Evolutionary conservation across 192 early-diverging fungal genomes (phyloP).

Genomic region (Lunasporangiospora selenospora): DNA sequence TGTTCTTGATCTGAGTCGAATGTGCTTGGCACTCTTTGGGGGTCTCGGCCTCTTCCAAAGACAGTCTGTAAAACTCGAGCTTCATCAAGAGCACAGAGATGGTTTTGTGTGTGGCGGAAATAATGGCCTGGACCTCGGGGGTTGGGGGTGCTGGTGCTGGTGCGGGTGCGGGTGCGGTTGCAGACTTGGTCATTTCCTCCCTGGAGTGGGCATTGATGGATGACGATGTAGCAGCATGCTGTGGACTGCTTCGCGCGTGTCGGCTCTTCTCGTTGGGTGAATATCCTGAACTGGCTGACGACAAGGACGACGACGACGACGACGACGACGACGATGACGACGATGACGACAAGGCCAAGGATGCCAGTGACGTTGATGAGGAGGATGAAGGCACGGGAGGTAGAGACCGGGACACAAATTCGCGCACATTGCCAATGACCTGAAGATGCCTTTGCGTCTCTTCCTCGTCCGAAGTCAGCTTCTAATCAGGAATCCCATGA

Average conservation of each 20-base stretch:
- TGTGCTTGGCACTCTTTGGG: constrained; percentile 28
- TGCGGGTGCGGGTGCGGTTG: too few relatives aligned
- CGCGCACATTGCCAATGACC: constrained; percentile 28
- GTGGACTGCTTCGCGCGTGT: too few relatives aligned
- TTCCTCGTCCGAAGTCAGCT: constrained; percentile 24
- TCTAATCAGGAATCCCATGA: neutral
- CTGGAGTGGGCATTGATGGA: too few relatives aligned
- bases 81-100: constrained; percentile 20
- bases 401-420: constrained; percentile 24
- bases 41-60: constrained; percentile 30
- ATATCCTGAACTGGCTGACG: too few relatives aligned
- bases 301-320: too few relatives aligned
- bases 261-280: too few relatives aligned
- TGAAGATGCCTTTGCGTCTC: constrained; percentile 21
- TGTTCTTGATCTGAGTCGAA: constrained; percentile 21
- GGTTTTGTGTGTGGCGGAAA: constrained; percentile 28
- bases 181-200: too few relatives aligned
- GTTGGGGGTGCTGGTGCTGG: constrained; percentile 7
- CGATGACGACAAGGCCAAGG: too few relatives aligned
- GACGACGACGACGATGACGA: too few relatives aligned
- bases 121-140: constrained; percentile 17
- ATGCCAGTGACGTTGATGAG: neutral
- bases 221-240: too few relatives aligned
- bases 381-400: constrained; percentile 19
- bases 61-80: constrained; percentile 29